Evolutionary conservation across 805 yeast genomes (phyloP).

Genomic region (Lachancea lanzarotensis): DNA sequence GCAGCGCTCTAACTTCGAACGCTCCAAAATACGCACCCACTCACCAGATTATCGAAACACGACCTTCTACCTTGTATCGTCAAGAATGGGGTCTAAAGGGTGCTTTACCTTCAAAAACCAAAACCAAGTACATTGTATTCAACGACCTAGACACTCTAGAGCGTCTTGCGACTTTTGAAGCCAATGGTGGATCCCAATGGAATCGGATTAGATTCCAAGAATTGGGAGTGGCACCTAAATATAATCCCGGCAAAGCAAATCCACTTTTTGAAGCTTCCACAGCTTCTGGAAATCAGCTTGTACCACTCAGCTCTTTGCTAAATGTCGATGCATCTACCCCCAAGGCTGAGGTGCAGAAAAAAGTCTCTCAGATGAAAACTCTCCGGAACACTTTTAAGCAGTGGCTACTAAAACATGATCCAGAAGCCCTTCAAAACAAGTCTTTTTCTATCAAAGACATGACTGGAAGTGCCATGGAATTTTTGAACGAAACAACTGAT

Average conservation of each 20-base stretch:
- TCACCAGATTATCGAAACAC: slow-evolving; percentile 67
- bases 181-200: slow-evolving; percentile 49
- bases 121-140: slow-evolving; percentile 51
- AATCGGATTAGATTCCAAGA: slow-evolving; percentile 64
- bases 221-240: slow-evolving; percentile 41
- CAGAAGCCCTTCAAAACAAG: slow-evolving; percentile 33
- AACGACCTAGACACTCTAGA: slow-evolving; percentile 63
- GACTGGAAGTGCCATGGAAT: slow-evolving; percentile 36
- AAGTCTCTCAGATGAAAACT: slow-evolving; percentile 38
- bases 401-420: slow-evolving; percentile 49
- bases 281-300: slow-evolving; percentile 15
- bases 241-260: slow-evolving; percentile 24
- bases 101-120: slow-evolving; percentile 56
- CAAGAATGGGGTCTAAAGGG: slow-evolving; percentile 75
- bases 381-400: slow-evolving; percentile 48
- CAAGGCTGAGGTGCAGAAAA: slow-evolving; percentile 16
- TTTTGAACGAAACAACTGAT: slow-evolving; percentile 29
- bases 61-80: slow-evolving; percentile 52
- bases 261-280: slow-evolving; percentile 31
- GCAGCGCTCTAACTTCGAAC: slow-evolving; percentile 13
- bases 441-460: slow-evolving; percentile 30
- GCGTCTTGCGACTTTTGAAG: slow-evolving; percentile 66
- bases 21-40: slow-evolving; percentile 42
- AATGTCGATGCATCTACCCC: slow-evolving; percentile 14
- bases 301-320: slow-evolving; percentile 19